Conservation (phyloP, 768 basidiomycete species). For the Zangia roseola region DNA sequence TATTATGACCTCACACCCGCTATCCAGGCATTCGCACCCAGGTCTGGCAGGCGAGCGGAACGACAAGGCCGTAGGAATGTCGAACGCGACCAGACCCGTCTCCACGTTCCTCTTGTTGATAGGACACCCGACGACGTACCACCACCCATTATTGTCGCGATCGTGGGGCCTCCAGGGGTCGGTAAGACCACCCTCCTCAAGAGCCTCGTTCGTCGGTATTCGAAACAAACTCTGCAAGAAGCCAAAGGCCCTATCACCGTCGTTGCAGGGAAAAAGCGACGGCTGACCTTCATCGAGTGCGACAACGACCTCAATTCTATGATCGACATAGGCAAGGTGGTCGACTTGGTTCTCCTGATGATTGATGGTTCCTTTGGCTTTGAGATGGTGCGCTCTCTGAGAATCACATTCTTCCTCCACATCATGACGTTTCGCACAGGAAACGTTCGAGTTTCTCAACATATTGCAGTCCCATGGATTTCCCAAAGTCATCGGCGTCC, state of each 20-base stretch:
- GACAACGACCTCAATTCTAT: constrained; percentile 97
- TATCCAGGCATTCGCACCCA: constrained; percentile 81
- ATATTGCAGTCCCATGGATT: constrained; percentile 97
- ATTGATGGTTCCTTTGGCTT: constrained; percentile 98
- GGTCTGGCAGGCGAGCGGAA: constrained; percentile 87
- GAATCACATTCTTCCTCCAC: background rate
- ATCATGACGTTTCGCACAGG: constrained; percentile 46
- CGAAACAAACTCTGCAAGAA: constrained; percentile 90
- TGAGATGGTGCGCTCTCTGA: constrained; percentile 78
- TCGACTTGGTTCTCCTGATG: constrained; percentile 95
- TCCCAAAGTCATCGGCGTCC: constrained; percentile 95
- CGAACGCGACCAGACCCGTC: constrained; percentile 89
- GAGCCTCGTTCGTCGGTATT: constrained; percentile 86
- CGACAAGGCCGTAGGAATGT: constrained; percentile 86
- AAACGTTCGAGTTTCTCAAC: constrained; percentile 98
- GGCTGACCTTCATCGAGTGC: constrained; percentile 96
- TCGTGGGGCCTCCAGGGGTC: constrained; percentile 96
- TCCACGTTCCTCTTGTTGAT: constrained; percentile 95
- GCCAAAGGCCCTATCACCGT: constrained; percentile 94
- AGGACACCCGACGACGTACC: constrained; percentile 90
- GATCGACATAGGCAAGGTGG: constrained; percentile 97
- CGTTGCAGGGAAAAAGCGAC: constrained; percentile 86
- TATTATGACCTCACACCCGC: background rate
- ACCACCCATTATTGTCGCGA: constrained; percentile 90
- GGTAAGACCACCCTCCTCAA: constrained; percentile 95